Percentiles rank a stretch among this genome's conserved stretches.
Evolutionary conservation across 495 filamentous ascomycete species (phyloP).

Genomic region (Talaromyces nanjingensis): DNA sequence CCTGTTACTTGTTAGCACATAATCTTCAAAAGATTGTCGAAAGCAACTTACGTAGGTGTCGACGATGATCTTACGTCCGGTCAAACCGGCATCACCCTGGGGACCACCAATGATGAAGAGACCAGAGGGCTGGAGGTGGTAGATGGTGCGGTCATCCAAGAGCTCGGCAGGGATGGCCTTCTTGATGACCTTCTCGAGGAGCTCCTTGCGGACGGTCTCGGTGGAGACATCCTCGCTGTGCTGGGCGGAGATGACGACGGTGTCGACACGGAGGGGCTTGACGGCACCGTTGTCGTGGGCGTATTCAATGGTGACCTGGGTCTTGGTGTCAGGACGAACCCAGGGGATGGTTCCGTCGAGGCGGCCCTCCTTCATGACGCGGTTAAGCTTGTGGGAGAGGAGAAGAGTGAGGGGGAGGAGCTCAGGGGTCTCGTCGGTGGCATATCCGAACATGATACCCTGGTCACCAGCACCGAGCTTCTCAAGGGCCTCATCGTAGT

Average conservation of each 20-base stretch:
- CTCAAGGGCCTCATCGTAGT: conserved; percentile 94
- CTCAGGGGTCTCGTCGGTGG: conserved; percentile 98
- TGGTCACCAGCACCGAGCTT: conserved; percentile 98
- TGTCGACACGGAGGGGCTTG: conserved; percentile 87
- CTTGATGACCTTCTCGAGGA: conserved; percentile 96
- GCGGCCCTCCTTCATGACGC: conserved; percentile 81
- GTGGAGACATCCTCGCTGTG: conserved; percentile 86
- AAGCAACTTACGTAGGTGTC: conserved; percentile 66
- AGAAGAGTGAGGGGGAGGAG: conserved; percentile 88
- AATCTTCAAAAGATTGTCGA: neutral
- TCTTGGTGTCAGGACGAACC: conserved; percentile 98
- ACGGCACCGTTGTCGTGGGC: conserved; percentile 92
- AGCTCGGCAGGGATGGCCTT: conserved; percentile 86
- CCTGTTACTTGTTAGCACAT: conserved; percentile 20
- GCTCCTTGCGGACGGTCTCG: conserved; percentile 86
- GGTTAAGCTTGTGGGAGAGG: conserved; percentile 92
- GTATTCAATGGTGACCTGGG: conserved; percentile 98
- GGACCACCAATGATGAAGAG: conserved; percentile 99
- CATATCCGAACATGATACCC: conserved; percentile 99
- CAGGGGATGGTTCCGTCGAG: conserved; percentile 82
- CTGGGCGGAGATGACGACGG: conserved; percentile 92
- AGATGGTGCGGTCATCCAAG: conserved; percentile 85
- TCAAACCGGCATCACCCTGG: conserved; percentile 97
- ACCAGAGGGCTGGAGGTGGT: conserved; percentile 97
- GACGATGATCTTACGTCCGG: conserved; percentile 99